Percentiles rank a stretch among this genome's conserved stretches.
Evolutionary conservation across 73 alveolate genomes (phyloP).

Genomic region (Tetrahymena thermophila): DNA sequence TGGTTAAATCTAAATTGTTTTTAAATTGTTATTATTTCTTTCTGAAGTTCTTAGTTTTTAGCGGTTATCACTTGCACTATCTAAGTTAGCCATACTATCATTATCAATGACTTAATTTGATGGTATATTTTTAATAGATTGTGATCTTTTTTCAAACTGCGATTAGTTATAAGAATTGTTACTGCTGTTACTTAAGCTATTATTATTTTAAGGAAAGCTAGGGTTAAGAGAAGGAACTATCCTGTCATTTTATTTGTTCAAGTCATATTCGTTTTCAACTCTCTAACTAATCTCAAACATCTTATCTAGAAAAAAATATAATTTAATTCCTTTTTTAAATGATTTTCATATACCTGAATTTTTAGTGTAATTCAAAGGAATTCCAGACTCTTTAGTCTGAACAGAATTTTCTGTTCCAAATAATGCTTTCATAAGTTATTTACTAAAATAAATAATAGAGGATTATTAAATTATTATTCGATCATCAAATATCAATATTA

Average conservation of each 20-base stretch:
- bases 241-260: not conserved
- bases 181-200: not conserved
- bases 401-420: not conserved
- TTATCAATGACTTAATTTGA: not conserved
- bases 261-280: not conserved
- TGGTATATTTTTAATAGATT: not conserved
- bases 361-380: not conserved
- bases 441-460: not conserved
- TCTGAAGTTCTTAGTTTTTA: not conserved
- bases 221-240: not conserved
- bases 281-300: not conserved
- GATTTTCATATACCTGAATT: not conserved
- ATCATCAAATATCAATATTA: not conserved
- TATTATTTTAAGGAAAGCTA: not conserved
- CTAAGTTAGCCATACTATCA: not conserved
- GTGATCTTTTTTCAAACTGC: not conserved
- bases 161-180: not conserved
- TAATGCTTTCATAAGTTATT: not conserved
- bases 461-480: too few species aligned
- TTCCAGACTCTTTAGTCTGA: not conserved
- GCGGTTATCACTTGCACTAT: not conserved
- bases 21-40: not conserved
- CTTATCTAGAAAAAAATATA: not conserved
- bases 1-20: not conserved
- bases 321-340: not conserved